Percentiles rank a stretch among this genome's conserved stretches.
These are phyloP conservation scores for Cordia subcordata DNA, from an alignment of 257 asterid genomes.

Conservation along the genomic window DNA sequence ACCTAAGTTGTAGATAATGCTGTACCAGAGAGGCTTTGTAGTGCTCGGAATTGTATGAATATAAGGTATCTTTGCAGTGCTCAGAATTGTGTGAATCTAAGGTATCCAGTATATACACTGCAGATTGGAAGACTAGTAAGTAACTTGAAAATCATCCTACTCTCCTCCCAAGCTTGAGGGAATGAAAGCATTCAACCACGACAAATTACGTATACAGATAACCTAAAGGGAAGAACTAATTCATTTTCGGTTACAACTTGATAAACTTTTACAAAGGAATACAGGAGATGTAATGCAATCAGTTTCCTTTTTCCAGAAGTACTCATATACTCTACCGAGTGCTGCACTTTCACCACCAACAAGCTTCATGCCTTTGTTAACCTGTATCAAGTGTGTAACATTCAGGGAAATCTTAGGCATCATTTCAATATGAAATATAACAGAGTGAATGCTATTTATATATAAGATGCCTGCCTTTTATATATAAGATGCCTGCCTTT, in stretches of 20 bases:
- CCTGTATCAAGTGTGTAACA: slow-evolving; percentile 36
- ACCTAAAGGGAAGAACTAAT: slow-evolving; percentile 89
- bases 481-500: slow-evolving; percentile 51
- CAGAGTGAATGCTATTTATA: no score
- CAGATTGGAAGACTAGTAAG: no score
- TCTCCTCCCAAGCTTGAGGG: not conserved
- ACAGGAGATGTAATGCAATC: not conserved
- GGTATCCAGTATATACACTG: slow-evolving; percentile 96
- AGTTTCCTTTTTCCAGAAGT: slow-evolving; percentile 88
- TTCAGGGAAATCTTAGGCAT: slow-evolving; percentile 7
- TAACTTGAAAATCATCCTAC: not conserved
- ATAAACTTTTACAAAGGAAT: not conserved
- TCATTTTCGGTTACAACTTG: no score
- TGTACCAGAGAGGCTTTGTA: slow-evolving; percentile 94
- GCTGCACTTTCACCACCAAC: slow-evolving; percentile 94
- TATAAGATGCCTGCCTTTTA: no score
- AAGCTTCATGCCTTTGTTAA: slow-evolving; percentile 70
- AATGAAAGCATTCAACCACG: not conserved
- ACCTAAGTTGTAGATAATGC: slow-evolving; percentile 98
- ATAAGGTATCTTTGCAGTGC: no score
- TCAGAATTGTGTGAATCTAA: slow-evolving; percentile 85
- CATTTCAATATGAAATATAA: slow-evolving; percentile 5
- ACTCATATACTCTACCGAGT: slow-evolving; percentile 71
- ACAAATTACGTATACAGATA: slow-evolving; percentile 73
- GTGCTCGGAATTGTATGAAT: no score